Evolutionary conservation across 495 filamentous ascomycete species (phyloP).

Genomic region (Aspergillus conjunctus): DNA sequence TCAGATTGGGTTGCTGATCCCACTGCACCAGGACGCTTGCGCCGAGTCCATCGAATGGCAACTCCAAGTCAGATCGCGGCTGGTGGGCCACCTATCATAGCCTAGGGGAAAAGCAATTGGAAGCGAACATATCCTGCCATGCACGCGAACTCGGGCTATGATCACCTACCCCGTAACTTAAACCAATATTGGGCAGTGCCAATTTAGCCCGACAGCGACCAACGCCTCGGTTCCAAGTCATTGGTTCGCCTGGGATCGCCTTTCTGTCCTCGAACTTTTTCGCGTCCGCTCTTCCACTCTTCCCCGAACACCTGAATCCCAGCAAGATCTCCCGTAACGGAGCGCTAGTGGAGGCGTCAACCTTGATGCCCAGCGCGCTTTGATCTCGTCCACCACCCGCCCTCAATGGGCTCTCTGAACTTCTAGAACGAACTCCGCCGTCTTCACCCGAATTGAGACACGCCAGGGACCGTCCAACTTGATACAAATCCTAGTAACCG

Average conservation of each 20-base stretch:
- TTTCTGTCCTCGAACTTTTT: slow-evolving; percentile 5
- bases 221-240: slow-evolving; percentile 6
- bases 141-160: slow-evolving; percentile 26
- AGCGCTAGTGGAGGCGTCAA: slow-evolving; percentile 6
- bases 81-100: slow-evolving; percentile 24
- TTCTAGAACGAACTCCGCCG: background rate
- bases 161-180: slow-evolving; percentile 26
- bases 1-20: slow-evolving; percentile 30
- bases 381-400: background rate
- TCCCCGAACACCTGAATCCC: slow-evolving; percentile 23
- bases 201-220: slow-evolving; percentile 20
- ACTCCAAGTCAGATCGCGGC: slow-evolving; percentile 22
- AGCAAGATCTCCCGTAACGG: slow-evolving; percentile 15
- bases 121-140: slow-evolving; percentile 26
- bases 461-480: background rate
- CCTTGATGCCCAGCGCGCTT: background rate
- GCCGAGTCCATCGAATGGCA: slow-evolving; percentile 17
- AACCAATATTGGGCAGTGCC: slow-evolving; percentile 22
- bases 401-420: background rate
- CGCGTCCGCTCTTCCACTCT: slow-evolving; percentile 10
- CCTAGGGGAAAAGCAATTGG: slow-evolving; percentile 14
- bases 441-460: background rate
- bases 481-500: background rate
- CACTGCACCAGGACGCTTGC: slow-evolving; percentile 25
- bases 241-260: slow-evolving; percentile 20